Base-by-base conservation (phyloP, 176 grass and related monocot species). In the Areca catechu region DNA sequence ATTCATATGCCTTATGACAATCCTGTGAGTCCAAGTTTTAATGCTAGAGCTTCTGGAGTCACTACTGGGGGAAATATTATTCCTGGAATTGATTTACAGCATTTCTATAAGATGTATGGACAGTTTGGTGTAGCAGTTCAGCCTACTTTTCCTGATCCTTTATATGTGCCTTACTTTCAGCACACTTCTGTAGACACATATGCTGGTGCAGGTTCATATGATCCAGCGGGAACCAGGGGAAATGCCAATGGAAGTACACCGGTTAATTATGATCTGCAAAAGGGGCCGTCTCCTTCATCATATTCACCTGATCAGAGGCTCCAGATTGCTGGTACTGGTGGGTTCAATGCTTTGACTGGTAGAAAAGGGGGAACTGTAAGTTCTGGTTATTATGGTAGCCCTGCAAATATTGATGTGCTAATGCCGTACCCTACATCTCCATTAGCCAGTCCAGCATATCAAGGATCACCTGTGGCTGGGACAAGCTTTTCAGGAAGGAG, bases 71-170 rank as follows among this genome's bases (percentile, higher is more conserved):
- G 85, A 24, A 89, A 77, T 71, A 22, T 61, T 74, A 22, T 63
- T 19, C 30, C 50, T 25, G 91, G 67, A 68, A 52, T 81, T 43
- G 87, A 98, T 56, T 78, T 78, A 71, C 37, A 80, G 62, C 84
- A 88, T 16, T 69, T 81, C 73, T 88, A 85, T 59, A 91, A 85
- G 72, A 74, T 82, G 47, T 97, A 92, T 56, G 78, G 83, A 4
- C 92, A 97, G 60, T 25, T 85, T 68, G 78, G 80, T 22, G 28
- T 82, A 61, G 59, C 84, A 20, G 71, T 89, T 65, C 83, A 82
- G 22, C 73, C 78, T 77, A 47, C 93, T 50, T 58, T 98, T 43
- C 78, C 93, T 19, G 84, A 98, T 20, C 76, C 77, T 1, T 77
- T 70, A 50, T 85, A 71, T 67, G 60, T 92, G 65, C 78, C 72